Percentiles rank a stretch among this genome's conserved stretches.
Conservation (phyloP, 805 yeast species). For the Ogataea trehalophila region DNA sequence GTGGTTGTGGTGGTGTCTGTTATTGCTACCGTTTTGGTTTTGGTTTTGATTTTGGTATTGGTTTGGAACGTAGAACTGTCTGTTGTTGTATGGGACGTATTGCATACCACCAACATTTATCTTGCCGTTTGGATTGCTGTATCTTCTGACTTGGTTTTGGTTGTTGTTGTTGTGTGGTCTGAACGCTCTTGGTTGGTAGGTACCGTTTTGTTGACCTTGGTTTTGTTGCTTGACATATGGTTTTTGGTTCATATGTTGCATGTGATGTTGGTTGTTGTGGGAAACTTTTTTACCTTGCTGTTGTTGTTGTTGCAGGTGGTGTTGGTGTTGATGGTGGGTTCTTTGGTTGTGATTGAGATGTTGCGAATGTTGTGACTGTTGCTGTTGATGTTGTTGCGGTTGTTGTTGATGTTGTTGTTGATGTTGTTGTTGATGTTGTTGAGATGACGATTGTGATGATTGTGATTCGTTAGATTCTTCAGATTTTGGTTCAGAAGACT, state of each 20-base stretch:
- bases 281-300: neutral
- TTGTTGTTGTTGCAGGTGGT: neutral
- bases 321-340: neutral
- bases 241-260: constrained; percentile 5
- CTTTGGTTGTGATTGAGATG: neutral
- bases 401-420: neutral
- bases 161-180: constrained; percentile 14
- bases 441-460: neutral
- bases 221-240: constrained; percentile 10
- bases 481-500: neutral
- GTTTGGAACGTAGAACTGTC: constrained; percentile 20
- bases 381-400: constrained; percentile 1
- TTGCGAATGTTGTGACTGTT: neutral
- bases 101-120: constrained; percentile 16
- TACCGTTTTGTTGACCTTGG: constrained; percentile 9
- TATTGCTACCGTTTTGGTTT: constrained; percentile 9
- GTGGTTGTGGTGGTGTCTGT: constrained; percentile 7
- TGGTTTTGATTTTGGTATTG: constrained; percentile 18
- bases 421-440: neutral
- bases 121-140: constrained; percentile 20
- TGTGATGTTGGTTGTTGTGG: constrained; percentile 4
- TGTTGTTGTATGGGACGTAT: constrained; percentile 19
- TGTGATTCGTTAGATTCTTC: constrained; percentile 1
- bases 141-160: constrained; percentile 16
- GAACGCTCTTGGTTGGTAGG: constrained; percentile 19